A percentile compares a stretch with the other conserved stretches of the same genome.
Evolutionary conservation across 225 moss, liverwort and hornwort species (phyloP).

Genomic region (Lunularia cruciata): DNA sequence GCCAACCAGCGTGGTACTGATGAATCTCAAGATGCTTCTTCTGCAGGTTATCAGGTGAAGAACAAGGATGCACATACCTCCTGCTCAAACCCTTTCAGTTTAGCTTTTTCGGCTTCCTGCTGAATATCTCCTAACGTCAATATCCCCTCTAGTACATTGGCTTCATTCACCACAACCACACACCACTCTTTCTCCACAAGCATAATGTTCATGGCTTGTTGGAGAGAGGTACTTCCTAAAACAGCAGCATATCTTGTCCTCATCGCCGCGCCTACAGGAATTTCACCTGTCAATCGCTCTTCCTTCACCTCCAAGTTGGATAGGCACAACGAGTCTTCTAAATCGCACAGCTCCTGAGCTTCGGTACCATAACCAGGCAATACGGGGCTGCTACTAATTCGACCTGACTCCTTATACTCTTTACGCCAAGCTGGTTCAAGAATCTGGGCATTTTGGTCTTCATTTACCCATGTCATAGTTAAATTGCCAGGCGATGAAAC

Average conservation of each 20-base stretch:
- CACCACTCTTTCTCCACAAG: constrained; percentile 89
- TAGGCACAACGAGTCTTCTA: constrained; percentile 76
- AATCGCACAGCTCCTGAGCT: constrained; percentile 58
- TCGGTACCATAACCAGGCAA: constrained; percentile 33
- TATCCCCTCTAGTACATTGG: constrained; percentile 65
- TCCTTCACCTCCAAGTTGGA: constrained; percentile 63
- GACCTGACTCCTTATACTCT: constrained; percentile 8
- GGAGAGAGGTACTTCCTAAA: constrained; percentile 55
- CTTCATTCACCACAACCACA: constrained; percentile 71
- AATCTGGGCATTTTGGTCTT: constrained; percentile 12
- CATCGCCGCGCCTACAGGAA: constrained; percentile 82
- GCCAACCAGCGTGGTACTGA: background rate
- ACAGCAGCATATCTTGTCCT: constrained; percentile 70
- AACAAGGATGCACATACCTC: constrained; percentile 44
- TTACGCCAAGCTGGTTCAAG: constrained; percentile 11
- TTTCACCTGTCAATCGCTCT: constrained; percentile 68
- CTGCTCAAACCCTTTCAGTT: constrained; percentile 40
- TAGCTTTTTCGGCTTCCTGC: constrained; percentile 71
- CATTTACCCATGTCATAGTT: constrained; percentile 16
- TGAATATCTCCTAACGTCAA: constrained; percentile 88
- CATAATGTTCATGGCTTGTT: constrained; percentile 73
- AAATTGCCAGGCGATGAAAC: constrained; percentile 31
- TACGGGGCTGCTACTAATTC: constrained; percentile 2
- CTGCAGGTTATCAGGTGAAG: background rate
- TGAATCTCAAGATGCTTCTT: background rate